These are phyloP conservation scores for Scheffersomyces segobiensis DNA, from an alignment of 1,139 yeast species.

Conservation along the genomic window DNA sequence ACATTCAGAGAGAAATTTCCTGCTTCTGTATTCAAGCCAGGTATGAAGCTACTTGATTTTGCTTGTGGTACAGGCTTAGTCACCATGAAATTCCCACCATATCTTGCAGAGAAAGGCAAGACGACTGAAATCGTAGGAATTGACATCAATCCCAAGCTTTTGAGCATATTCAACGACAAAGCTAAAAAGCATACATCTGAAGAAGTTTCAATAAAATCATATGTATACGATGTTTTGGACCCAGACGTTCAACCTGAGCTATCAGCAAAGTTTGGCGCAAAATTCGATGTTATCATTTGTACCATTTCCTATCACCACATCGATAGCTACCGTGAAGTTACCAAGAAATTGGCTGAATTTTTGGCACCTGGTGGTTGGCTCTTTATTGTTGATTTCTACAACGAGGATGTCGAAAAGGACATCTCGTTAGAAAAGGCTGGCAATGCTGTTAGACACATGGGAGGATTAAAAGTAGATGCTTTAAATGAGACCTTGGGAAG, in stretches of 20 bases:
- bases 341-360: slow-evolving; percentile 32
- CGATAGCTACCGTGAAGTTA: slow-evolving; percentile 29
- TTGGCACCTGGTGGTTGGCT: slow-evolving; percentile 36
- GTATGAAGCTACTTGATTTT: slow-evolving; percentile 36
- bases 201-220: slow-evolving; percentile 13
- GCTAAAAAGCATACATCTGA: slow-evolving; percentile 9
- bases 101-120: slow-evolving; percentile 15
- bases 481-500: slow-evolving; percentile 23
- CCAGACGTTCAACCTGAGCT: slow-evolving; percentile 13
- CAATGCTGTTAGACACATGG: slow-evolving; percentile 36
- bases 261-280: slow-evolving; percentile 15
- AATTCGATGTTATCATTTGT: slow-evolving; percentile 36
- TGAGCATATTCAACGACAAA: slow-evolving; percentile 23
- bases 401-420: slow-evolving; percentile 27
- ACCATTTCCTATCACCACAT: slow-evolving; percentile 45
- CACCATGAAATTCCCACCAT: slow-evolving; percentile 30
- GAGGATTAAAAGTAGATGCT: slow-evolving; percentile 29
- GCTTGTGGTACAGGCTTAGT: slow-evolving; percentile 49
- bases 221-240: slow-evolving; percentile 32
- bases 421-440: not conserved
- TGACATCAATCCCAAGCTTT: slow-evolving; percentile 34
- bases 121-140: slow-evolving; percentile 29
- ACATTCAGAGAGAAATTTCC: slow-evolving; percentile 12
- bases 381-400: slow-evolving; percentile 38
- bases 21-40: slow-evolving; percentile 23